Conservation (phyloP, 2,329 filamentous ascomycete genomes). For the Phaeoacremonium minimum region DNA sequence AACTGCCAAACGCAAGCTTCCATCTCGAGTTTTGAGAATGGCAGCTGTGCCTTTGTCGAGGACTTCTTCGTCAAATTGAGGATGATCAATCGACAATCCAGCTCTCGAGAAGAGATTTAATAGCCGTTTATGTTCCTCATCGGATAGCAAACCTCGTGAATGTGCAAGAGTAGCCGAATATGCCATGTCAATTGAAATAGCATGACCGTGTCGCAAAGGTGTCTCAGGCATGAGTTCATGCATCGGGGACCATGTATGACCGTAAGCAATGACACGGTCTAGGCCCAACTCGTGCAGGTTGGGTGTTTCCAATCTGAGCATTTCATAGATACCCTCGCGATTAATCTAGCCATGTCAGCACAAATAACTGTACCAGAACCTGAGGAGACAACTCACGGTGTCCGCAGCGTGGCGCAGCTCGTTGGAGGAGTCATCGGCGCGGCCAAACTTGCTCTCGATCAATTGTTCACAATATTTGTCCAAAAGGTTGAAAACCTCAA, state of each 20-base stretch:
- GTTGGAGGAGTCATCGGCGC: conserved; percentile 46
- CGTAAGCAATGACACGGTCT: conserved; percentile 69
- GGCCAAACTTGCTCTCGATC: conserved; percentile 61
- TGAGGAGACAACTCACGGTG: conserved; percentile 12
- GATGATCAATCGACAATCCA: conserved; percentile 68
- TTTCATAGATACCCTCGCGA: conserved; percentile 65
- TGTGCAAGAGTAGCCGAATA: conserved; percentile 67
- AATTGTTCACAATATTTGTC: conserved; percentile 67
- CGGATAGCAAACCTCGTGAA: conserved; percentile 53
- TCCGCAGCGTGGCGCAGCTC: conserved; percentile 60
- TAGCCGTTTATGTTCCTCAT: conserved; percentile 57
- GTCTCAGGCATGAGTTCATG: conserved; percentile 67
- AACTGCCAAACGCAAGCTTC: conserved; percentile 62
- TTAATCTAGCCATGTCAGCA: conserved; percentile 45
- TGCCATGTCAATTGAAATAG: conserved; percentile 73
- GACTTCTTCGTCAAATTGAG: conserved; percentile 60
- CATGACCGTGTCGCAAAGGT: conserved; percentile 67
- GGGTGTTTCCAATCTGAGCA: conserved; percentile 69
- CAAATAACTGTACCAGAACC: neutral
- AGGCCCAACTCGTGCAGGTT: conserved; percentile 71
- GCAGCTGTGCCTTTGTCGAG: conserved; percentile 63
- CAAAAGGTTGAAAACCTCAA: conserved; percentile 61
- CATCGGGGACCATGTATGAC: conserved; percentile 70
- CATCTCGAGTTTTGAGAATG: conserved; percentile 68
- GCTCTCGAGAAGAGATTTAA: conserved; percentile 66